Evolutionary conservation across 2,329 filamentous ascomycete species (phyloP).

Genomic region (Stagonosporopsis cucurbitacearum): DNA sequence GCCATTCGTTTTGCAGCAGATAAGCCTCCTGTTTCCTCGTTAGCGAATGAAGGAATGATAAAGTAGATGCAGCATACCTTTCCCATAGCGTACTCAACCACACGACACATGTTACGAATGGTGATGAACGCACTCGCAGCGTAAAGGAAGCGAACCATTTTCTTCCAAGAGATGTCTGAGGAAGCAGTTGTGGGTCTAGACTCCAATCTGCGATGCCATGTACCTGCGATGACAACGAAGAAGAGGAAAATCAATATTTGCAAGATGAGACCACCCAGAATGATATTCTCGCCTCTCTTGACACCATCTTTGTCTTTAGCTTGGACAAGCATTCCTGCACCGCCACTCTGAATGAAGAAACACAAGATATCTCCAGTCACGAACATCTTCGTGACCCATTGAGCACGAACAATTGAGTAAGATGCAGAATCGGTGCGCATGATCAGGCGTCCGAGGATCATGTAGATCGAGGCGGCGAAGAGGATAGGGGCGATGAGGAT

Average conservation of each 20-base stretch:
- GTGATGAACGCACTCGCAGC: conserved; percentile 52
- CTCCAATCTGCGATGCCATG: conserved; percentile 59
- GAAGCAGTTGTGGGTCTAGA: conserved; percentile 37
- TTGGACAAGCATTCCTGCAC: conserved; percentile 53
- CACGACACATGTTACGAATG: conserved; percentile 55
- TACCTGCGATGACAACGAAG: conserved; percentile 58
- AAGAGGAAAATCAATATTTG: conserved; percentile 65
- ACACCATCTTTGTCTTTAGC: conserved; percentile 30
- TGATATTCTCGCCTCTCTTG: conserved; percentile 57
- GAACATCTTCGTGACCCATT: conserved; percentile 62
- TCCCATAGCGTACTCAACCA: conserved; percentile 55
- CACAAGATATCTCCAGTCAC: conserved; percentile 62
- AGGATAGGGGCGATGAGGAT: conserved; percentile 54
- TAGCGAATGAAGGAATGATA: background rate
- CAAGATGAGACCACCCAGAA: conserved; percentile 63
- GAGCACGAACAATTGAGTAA: conserved; percentile 52
- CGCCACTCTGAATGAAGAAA: conserved; percentile 59
- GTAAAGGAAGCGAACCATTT: conserved; percentile 48
- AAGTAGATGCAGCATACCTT: conserved; percentile 19
- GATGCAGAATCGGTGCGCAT: conserved; percentile 50
- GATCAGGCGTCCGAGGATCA: conserved; percentile 55
- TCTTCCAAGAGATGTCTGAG: conserved; percentile 42
- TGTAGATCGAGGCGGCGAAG: conserved; percentile 57
- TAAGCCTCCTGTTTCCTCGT: conserved; percentile 30
- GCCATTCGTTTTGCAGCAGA: conserved; percentile 35